These are phyloP conservation scores for Erodium texanum DNA, from an alignment of 441 rosid species.

Conservation along the genomic window DNA sequence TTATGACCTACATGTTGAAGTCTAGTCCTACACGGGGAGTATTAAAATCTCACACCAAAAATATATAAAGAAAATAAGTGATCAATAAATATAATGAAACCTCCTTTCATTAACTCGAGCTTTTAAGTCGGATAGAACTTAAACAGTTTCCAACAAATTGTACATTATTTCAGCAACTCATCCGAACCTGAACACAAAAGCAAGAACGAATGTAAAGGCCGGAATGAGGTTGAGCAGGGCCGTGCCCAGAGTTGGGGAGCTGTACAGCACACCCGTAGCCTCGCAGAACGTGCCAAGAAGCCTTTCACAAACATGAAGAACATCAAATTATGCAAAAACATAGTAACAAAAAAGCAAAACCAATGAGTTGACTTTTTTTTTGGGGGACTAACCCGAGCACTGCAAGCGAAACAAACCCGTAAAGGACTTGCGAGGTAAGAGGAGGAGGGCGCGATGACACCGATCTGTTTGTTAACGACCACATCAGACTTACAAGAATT, in stretches of 20 bases:
- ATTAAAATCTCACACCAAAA: no score
- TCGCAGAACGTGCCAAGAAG: conserved; percentile 22
- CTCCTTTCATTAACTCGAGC: no score
- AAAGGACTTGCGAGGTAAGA: not conserved
- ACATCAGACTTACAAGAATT: no score
- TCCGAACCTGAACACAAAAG: conserved; percentile 42
- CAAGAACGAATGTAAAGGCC: conserved; percentile 46
- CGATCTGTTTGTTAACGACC: not conserved
- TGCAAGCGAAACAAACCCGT: not conserved
- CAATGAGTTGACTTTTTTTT: not conserved
- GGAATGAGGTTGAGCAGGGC: conserved; percentile 38
- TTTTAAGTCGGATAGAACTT: no score
- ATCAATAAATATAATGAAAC: not conserved
- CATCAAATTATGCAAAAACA: not conserved
- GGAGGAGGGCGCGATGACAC: conserved; percentile 18
- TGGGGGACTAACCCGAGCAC: conserved; percentile 17
- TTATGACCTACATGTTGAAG: no score
- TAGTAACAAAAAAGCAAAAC: not conserved
- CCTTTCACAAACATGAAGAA: not conserved
- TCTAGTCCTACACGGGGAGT: no score
- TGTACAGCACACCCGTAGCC: conserved; percentile 35
- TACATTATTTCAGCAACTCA: no score
- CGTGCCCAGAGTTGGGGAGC: conserved; percentile 49
- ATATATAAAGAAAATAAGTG: no score
- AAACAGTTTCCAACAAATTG: no score